phyloP scores from a whole-genome alignment of 345 rosid species.

The Fremontodendron californicum region DNA sequence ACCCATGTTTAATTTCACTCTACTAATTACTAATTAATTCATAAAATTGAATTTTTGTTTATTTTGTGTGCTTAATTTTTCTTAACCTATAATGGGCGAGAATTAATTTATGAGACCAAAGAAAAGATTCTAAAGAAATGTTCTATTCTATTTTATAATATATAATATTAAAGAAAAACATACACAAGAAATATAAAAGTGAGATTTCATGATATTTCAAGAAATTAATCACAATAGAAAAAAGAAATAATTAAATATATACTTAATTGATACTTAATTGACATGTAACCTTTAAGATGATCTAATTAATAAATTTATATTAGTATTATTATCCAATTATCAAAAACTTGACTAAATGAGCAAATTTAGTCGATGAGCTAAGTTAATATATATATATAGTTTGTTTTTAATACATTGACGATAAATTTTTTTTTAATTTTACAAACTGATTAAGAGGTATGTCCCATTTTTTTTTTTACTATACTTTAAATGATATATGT shows the following conservation, averaged over 20 bases:
- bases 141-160: too few relatives aligned
- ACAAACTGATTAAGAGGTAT: too few relatives aligned
- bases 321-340: neutral
- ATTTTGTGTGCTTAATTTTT: too few relatives aligned
- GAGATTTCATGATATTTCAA: neutral
- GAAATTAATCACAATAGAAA: neutral
- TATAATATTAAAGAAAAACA: neutral
- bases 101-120: too few relatives aligned
- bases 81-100: too few relatives aligned
- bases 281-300: neutral
- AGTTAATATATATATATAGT: neutral
- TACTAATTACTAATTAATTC: neutral
- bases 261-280: neutral
- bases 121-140: too few relatives aligned
- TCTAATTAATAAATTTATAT: neutral
- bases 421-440: too few relatives aligned
- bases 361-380: neutral
- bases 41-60: too few relatives aligned
- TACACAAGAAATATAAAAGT: neutral
- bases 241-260: neutral
- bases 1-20: neutral
- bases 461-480: too few relatives aligned
- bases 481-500: too few relatives aligned
- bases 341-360: neutral
- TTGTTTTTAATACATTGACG: too few relatives aligned